These are phyloP conservation scores for Pulveroboletus sp. DNA, from an alignment of 768 basidiomycete genomes.

Conservation along the genomic window DNA sequence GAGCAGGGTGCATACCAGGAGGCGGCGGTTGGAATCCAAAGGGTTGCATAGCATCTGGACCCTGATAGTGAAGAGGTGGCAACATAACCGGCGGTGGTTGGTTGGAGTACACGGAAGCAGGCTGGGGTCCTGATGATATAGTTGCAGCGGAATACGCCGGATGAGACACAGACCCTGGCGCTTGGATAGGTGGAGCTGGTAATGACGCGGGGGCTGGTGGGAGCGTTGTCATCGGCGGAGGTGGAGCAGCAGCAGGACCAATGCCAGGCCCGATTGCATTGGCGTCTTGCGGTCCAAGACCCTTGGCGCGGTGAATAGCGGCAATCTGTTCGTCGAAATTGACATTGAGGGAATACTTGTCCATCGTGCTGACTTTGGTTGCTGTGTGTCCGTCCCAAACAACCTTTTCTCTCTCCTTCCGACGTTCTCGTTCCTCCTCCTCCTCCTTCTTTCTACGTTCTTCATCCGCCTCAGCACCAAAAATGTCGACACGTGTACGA, in stretches of 20 bases:
- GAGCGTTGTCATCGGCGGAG: slow-evolving; percentile 54
- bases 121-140: slow-evolving; percentile 88
- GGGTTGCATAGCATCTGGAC: slow-evolving; percentile 67
- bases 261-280: slow-evolving; percentile 86
- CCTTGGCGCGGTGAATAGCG: slow-evolving; percentile 90
- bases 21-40: slow-evolving; percentile 74
- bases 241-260: slow-evolving; percentile 71
- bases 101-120: slow-evolving; percentile 62
- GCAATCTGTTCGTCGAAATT: slow-evolving; percentile 98
- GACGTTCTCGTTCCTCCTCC: slow-evolving; percentile 73
- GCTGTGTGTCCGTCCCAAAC: slow-evolving; percentile 99
- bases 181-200: slow-evolving; percentile 60
- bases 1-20: slow-evolving; percentile 64
- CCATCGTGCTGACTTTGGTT: slow-evolving; percentile 84
- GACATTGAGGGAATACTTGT: slow-evolving; percentile 90
- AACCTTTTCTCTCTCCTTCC: slow-evolving; percentile 89
- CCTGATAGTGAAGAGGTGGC: slow-evolving; percentile 82
- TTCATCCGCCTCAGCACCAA: slow-evolving; percentile 91
- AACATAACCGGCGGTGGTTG: slow-evolving; percentile 71
- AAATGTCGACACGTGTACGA: slow-evolving; percentile 94
- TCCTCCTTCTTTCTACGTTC: slow-evolving; percentile 84
- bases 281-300: slow-evolving; percentile 75
- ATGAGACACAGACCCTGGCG: slow-evolving; percentile 35
- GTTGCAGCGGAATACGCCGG: slow-evolving; percentile 77
- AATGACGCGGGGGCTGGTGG: slow-evolving; percentile 70